Base-by-base conservation (phyloP, 371 early-diverging fungal genomes). In the Actinomortierella ambigua region DNA sequence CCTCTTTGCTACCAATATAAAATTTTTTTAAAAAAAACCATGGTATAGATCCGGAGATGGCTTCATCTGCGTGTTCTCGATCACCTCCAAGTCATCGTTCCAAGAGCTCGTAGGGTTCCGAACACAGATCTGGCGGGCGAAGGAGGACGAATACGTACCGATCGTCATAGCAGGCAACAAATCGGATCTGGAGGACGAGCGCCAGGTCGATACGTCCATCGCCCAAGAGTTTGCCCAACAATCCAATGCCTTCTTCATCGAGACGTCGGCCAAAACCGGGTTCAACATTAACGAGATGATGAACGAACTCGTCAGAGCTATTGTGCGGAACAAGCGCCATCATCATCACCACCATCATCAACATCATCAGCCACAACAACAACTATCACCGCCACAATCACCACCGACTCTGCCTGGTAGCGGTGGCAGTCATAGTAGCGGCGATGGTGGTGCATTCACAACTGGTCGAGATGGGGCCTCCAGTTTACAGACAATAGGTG, bases 81-180 rank as follows among this genome's bases (percentile, higher is more conserved):
- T 79, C 40, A 71, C 77, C 14, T 57, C 64, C 1, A 65, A 59
- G 75, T 57, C 58, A 0, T 75, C 79, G n/a, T 75, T 79, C 43
- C 62, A 71, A 26, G 79, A 79, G 41, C 43, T 75, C 53, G 57
- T 47, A 8, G 61, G 53, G 20, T 67, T 76, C 51, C 57, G 73
- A 15, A 57, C 71, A 50, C 79, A 79, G 54, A 77, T 79, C 54
- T 63, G 67, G 58, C 63, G 69, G 3, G 79, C 75, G 29, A 69
- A 68, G 24, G 79, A 79, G 48, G 52, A 63, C 15, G 75, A 67
- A 20, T 53, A 76, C 39, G 79, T 87, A 44, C 86, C 86, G 1
- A 84, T 85, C 56, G 78, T 88, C 29, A 58, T 90, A 20, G 79
- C 89, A 1, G 90, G 85, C 28, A 90, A 90, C 69, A 90, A 90